Base-by-base conservation (phyloP, 2,329 filamentous ascomycete genomes). In the Botrytis galanthina region DNA sequence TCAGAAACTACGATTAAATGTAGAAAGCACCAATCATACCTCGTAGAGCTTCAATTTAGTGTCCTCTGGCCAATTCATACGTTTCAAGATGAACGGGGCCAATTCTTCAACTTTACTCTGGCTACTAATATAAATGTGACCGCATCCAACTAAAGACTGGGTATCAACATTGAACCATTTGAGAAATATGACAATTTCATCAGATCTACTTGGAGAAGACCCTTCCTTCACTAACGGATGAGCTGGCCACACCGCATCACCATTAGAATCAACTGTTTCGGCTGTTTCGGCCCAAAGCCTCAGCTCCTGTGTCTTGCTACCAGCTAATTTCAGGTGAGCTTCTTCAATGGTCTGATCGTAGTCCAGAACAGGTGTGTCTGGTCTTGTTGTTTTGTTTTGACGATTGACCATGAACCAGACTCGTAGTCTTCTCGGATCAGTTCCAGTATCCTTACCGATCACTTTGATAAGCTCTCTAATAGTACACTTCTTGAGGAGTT, bases 391-490 rank as follows among this genome's bases (percentile, higher is more conserved):
- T 83, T 97, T 98, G 81, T 99, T 99, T 82, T 99, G 96, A 18
- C 96, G 92, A 81, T 98, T 98, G 1, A 99, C 96, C 95, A 99
- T 98, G 72, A 94, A 90, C 97, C 96, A 99, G 29, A 97, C 88
- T 35, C 96, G 90, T 37, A 98, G 84, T 75, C 89, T 88, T 73
- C 90, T 89, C 0, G 91, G 86, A 62, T 95, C 90, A 68, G 92
- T 83, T 0, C 85, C 87, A 68, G 92, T 86, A 73, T 97, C 92
- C 57, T 89, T 83, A 0, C 92, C 94, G 74, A 98, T 87, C 35
- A 87, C 87, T 39, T 86, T 85, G 8, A 91, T 88, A 75, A 98
- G 91, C 12, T 98, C 92, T 64, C 89, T 85, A 76, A 98, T 87
- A 0, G 90, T 92, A 77, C 91, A 92, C n/a, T 90, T 86, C 74